Evolutionary conservation across 768 basidiomycete species (phyloP).

Genomic region (Russula dissimulans): DNA sequence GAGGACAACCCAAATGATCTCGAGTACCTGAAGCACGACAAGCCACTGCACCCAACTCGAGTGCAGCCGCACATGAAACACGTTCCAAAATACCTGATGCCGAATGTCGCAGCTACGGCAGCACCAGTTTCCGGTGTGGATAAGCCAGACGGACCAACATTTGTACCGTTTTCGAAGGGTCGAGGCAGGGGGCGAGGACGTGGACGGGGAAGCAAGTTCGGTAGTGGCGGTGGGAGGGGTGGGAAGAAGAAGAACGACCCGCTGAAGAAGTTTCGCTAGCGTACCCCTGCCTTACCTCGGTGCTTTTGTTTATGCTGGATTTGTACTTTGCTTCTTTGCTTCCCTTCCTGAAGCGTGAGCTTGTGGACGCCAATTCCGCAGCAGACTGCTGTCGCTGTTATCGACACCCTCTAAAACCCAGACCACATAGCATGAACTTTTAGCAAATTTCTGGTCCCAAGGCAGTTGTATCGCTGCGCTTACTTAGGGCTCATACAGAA

Average conservation of each 20-base stretch:
- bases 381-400: background rate
- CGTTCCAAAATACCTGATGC: slow-evolving; percentile 86
- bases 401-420: background rate
- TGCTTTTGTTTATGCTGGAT: background rate
- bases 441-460: background rate
- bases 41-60: slow-evolving; percentile 82
- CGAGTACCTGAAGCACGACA: slow-evolving; percentile 89
- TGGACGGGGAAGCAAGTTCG: slow-evolving; percentile 36
- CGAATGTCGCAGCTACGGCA: slow-evolving; percentile 55
- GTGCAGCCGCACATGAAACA: slow-evolving; percentile 94
- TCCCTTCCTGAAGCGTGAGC: background rate
- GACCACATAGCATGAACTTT: background rate
- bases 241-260: slow-evolving; percentile 63
- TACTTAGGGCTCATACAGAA: too few species aligned
- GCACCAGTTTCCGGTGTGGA: slow-evolving; percentile 22
- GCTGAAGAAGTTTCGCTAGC: slow-evolving; percentile 55
- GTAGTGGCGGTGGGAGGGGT: slow-evolving; percentile 30
- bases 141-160: slow-evolving; percentile 32
- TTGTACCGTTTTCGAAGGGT: slow-evolving; percentile 67
- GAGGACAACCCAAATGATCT: slow-evolving; percentile 94
- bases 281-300: background rate
- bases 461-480: too few species aligned
- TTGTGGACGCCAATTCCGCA: background rate
- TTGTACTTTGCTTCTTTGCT: background rate
- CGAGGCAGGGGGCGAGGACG: slow-evolving; percentile 48